These are phyloP conservation scores for Berberis thunbergii DNA, from an alignment of 164 flowering plant genomes.

Conservation along the genomic window DNA sequence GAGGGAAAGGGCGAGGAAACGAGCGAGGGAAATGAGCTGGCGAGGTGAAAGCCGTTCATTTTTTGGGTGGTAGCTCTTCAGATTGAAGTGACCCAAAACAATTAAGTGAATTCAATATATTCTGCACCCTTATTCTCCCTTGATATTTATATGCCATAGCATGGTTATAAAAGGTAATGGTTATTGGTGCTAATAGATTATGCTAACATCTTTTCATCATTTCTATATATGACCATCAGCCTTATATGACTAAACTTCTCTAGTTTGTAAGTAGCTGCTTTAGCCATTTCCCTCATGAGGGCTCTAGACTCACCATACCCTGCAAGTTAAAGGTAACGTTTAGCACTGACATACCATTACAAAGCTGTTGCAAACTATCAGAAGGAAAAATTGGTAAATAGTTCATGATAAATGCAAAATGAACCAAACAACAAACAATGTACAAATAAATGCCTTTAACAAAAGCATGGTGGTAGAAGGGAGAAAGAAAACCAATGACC, in stretches of 20 bases:
- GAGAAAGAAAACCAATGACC: too few species aligned
- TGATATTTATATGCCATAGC: conserved; percentile 57
- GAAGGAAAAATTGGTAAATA: background rate
- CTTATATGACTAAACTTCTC: conserved; percentile 32
- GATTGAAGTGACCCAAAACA: conserved; percentile 38
- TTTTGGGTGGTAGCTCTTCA: conserved; percentile 50
- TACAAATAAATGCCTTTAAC: background rate
- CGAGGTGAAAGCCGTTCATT: too few species aligned
- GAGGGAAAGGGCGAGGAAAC: too few species aligned
- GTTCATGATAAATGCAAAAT: background rate
- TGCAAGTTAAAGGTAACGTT: conserved; percentile 12
- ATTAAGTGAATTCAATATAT: conserved; percentile 44
- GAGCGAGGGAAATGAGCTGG: too few species aligned
- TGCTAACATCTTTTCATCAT: conserved; percentile 52
- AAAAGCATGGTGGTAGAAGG: too few species aligned
- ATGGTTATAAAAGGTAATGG: conserved; percentile 50
- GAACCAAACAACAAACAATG: background rate
- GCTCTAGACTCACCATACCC: conserved; percentile 91
- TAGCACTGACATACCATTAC: background rate
- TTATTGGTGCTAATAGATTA: conserved; percentile 53
- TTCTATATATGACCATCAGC: conserved; percentile 56
- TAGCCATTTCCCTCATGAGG: conserved; percentile 58
- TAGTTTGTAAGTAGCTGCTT: conserved; percentile 19
- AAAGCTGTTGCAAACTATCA: background rate
- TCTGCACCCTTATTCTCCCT: conserved; percentile 52